phyloP scores from a whole-genome alignment of 129 eudicot species.

The Scalesia atractyloides region DNA sequence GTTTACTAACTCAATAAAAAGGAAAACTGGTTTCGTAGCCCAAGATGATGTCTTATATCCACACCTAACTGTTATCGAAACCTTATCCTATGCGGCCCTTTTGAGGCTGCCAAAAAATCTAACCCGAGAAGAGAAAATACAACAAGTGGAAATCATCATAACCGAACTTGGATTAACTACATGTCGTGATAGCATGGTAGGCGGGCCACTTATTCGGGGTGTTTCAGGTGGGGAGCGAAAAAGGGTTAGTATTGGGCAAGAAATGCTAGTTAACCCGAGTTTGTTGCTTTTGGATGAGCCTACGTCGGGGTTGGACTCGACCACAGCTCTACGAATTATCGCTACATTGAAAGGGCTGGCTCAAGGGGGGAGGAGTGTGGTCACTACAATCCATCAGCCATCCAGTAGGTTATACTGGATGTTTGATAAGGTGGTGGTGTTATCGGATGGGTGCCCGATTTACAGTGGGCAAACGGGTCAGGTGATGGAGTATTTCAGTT shows the following conservation, averaged over 20 bases:
- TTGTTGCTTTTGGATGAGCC: constrained; percentile 84
- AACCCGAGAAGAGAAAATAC: constrained; percentile 49
- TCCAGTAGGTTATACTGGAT: constrained; percentile 70
- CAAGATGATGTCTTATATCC: constrained; percentile 88
- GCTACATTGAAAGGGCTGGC: constrained; percentile 66
- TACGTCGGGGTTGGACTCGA: constrained; percentile 85
- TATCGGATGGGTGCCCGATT: constrained; percentile 76
- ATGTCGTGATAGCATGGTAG: constrained; percentile 61
- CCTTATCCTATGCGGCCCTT: constrained; percentile 71
- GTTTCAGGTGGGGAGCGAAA: constrained; percentile 91
- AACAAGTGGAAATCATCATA: constrained; percentile 62
- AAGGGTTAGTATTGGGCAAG: constrained; percentile 84
- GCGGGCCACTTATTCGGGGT: constrained; percentile 71
- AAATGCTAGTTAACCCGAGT: constrained; percentile 85
- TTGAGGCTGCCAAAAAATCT: constrained; percentile 60
- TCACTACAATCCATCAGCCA: constrained; percentile 83
- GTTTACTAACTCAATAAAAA: constrained; percentile 59
- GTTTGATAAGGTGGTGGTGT: constrained; percentile 84
- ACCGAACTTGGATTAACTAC: constrained; percentile 62
- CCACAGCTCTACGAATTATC: constrained; percentile 72
- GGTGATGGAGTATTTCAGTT: constrained; percentile 73
- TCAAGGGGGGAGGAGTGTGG: constrained; percentile 72
- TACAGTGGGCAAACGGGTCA: constrained; percentile 51
- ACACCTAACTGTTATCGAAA: constrained; percentile 75
- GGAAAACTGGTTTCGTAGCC: constrained; percentile 77